Base-by-base conservation (phyloP, 2,329 filamentous ascomycete genomes). In the Mollisiaceae sp. region DNA sequence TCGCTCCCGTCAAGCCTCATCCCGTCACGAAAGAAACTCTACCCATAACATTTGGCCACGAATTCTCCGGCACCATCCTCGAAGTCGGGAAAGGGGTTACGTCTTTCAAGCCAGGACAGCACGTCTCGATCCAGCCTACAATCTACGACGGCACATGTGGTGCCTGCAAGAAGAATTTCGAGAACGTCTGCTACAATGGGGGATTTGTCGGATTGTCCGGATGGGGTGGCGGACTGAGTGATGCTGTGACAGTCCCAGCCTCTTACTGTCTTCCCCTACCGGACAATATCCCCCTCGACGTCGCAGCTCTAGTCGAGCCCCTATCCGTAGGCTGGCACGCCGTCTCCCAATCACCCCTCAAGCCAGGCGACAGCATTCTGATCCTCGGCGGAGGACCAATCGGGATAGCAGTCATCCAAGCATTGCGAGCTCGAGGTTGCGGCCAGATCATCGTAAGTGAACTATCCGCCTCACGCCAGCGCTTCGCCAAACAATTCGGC, bases 241-340 rank as follows among this genome's bases (percentile, higher is more conserved):
- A 87, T 55, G 80, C 79, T 15, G 80, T 87, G 2, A 82, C 84
- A 24, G 79, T 87, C 1, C 82, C 82, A 18, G 78, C 81, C 32
- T 76, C 78, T 5, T 81, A 82, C 9, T 79, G 83, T 0, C 78
- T 85, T 54, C 79, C 79, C 1, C 77, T 89, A 0, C 85, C 87
- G 0, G 78, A 82, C 5, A 81, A 82, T 59, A 76, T 87, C 9
- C 78, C 80, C 0, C 78, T 86, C 22, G 82, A 86, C 50, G 77
- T 86, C 18, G 84, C 77, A 61, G 87, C 88, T 0, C 78, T 90
- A 2, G 82, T 89, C 8, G 88, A 90, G 69, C 88, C 88, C 0
- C 77, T 90, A 2, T 80, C 86, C 0, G 87, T 90, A 0, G 86
- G 85, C 9, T 89, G 87, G 87, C 88, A 90, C 70, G 87, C 86